A percentile compares a stretch with the other conserved stretches of the same genome.
Conservation (phyloP, 2,329 filamentous ascomycete species). For the Hortaea werneckii region DNA sequence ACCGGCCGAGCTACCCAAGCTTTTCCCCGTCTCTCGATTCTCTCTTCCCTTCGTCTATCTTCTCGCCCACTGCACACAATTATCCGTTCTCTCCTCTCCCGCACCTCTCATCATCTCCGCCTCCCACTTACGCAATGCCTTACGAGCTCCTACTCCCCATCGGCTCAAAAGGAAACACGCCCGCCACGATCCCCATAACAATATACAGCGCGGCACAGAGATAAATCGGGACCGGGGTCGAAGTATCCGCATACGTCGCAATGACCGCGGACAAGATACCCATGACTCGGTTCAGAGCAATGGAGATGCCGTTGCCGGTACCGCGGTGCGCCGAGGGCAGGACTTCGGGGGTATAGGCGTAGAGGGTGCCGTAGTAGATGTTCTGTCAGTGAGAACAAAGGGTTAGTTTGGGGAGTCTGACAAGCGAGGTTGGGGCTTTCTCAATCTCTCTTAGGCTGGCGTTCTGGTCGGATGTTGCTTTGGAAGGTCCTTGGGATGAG, state of each 20-base stretch:
- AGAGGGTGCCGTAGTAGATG: conserved; percentile 59
- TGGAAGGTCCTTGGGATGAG: too few species aligned
- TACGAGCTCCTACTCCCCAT: conserved; percentile 36
- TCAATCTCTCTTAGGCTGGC: too few species aligned
- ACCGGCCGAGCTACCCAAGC: too few species aligned
- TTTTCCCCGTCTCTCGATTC: too few species aligned
- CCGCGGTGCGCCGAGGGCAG: conserved; percentile 60
- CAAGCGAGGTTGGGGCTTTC: too few species aligned
- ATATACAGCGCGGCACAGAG: conserved; percentile 57
- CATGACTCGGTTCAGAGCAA: conserved; percentile 61
- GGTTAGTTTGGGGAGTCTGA: too few species aligned
- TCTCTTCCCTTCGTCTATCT: too few species aligned
- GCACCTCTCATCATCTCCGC: background rate
- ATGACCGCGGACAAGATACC: conserved; percentile 60
- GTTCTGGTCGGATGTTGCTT: too few species aligned
- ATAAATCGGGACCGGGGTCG: conserved; percentile 55
- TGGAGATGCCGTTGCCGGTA: conserved; percentile 54
- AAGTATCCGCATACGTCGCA: conserved; percentile 44
- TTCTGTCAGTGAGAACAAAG: conserved; percentile 33
- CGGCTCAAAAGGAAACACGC: conserved; percentile 56
- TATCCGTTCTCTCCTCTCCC: background rate
- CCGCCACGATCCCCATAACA: conserved; percentile 49
- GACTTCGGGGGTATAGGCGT: conserved; percentile 51
- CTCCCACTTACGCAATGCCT: conserved; percentile 35
- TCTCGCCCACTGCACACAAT: background rate